Evolutionary conservation across 345 rosid genomes (phyloP).

Genomic region (Physaria fendleri): DNA sequence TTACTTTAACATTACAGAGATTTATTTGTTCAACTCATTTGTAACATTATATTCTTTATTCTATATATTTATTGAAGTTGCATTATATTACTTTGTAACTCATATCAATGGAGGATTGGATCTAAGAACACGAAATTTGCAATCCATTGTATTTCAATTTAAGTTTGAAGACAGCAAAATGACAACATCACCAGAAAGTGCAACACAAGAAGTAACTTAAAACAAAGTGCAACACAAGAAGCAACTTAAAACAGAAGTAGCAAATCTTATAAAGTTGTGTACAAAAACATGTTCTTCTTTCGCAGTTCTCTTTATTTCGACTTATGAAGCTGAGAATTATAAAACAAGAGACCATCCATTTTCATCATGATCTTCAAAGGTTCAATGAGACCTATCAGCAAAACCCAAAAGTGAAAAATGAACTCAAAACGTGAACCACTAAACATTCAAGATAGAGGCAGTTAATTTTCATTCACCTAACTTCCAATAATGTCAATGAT

Average conservation of each 20-base stretch:
- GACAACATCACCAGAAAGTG: neutral
- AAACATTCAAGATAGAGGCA: neutral
- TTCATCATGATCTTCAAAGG: conserved; percentile 26
- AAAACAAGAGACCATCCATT: neutral
- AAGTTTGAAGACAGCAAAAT: neutral
- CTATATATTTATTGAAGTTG: neutral
- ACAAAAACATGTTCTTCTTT: conserved; percentile 15
- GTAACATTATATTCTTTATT: neutral
- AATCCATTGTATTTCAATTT: neutral
- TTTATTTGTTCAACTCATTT: neutral
- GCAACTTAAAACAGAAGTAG: neutral
- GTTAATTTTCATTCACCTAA: neutral
- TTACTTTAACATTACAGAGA: neutral
- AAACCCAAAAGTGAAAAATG: neutral
- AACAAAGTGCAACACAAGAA: neutral
- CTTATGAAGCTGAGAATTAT: conserved; percentile 14
- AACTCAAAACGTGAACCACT: neutral
- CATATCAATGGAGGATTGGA: neutral
- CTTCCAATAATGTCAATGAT: neutral
- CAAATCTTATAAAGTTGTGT: conserved; percentile 23
- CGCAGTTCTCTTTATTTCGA: conserved; percentile 20
- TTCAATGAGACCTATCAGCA: conserved; percentile 14
- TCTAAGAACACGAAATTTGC: neutral
- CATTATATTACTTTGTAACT: neutral
- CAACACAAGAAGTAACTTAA: neutral